Evolutionary conservation across 129 eudicot genomes (phyloP), one percentile per base, ranked within the genome.

Genomic region (Escallonia herrerae): DNA sequence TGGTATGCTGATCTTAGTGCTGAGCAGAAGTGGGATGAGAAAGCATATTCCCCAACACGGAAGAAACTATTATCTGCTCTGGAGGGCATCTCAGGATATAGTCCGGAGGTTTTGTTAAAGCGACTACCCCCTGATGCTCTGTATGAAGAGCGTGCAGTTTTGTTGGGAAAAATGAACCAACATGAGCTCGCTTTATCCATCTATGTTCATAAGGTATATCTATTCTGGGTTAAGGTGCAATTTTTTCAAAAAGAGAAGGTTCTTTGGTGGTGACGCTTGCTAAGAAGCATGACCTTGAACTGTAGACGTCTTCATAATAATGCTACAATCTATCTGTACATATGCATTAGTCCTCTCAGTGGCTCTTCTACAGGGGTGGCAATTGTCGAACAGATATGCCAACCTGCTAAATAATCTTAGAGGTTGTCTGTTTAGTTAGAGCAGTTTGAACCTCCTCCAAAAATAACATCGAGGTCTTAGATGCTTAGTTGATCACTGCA

Each of bases 151-250:
- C 80, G 93, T 43, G 97, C 99, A 69, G 79, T 86, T 64, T 66
- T 94, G 58, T 84, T 94, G 81, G 99, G 99, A 48, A 94, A 89
- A 82, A 87, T 94, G 97, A 86, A 84, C 74, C 96, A 94, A 62
- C 95, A 89, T 69, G 99, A 94, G 76, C 97, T 94, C 80, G 96
- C 99, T 49, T 79, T 94, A 53, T 94, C 97, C 33, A 77, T 94
- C 40, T 94, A 94, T 57, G 82, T 94, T 55, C 96, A 94, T 60
- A 94, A 89, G 99, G 99, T 94, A 89, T 14, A 60, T 47, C 38
- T 41, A 15, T 2, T 41, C 56, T 50, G 3, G 10, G 9, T 51
- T 58, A 40, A 39, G 8, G 12, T 63, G 46, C 37, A 49, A 53
- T 50, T 65, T 47, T 12, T 60, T 1, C 3, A 22, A 22, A 22